Evolutionary conservation across 169 alveolate species (phyloP), one percentile per base, ranked within the genome.

Genomic region (Eimeria falciformis): DNA sequence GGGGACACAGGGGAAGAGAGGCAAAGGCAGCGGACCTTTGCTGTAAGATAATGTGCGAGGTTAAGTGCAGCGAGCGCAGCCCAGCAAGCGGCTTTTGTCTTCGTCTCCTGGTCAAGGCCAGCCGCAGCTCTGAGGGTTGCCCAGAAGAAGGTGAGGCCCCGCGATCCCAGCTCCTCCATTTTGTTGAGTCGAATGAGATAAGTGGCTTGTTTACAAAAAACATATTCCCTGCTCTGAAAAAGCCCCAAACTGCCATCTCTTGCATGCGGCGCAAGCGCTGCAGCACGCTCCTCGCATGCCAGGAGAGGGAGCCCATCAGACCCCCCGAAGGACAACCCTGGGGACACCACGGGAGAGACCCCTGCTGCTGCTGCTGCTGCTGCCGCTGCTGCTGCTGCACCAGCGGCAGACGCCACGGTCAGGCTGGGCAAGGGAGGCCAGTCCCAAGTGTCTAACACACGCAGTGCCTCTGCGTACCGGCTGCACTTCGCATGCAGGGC

Each of bases 21-120:
- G n/a, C 21, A 40, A 7, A 7, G 46, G 56, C 2, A 82, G 23
- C 58, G 27, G 25, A 82, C 90, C 90, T 82, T 29, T 4, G 90
- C 45, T 14, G 65, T 68, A 23, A 82, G 27, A 40, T n/a, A 56
- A 29, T 58, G 29, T 6, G 79, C 90, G 23, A 55, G 43, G 90
- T 82, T 82, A 37, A 82, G 47, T 3, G 69, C 55, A 55, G 65
- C 90, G 45, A 82, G 78, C 33, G 58, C 53, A 4, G 90, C 90
- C 90, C 90, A 82, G 71, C 71, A 58, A 14, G n/a, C n/a, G 37
- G n/a, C n/a, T 0, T n/a, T 14, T 9, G 29, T n/a, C 1, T 14
- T 12, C 33, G 25, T 3, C 12, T 62, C 73, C 11, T 12, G n/a
- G 73, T 12, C 12, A 12, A 7, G 29, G 12, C 37, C 73, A 6